These are phyloP conservation scores for Ophiostoma sp. DNA, from an alignment of 2,329 filamentous ascomycete genomes.

Conservation along the genomic window DNA sequence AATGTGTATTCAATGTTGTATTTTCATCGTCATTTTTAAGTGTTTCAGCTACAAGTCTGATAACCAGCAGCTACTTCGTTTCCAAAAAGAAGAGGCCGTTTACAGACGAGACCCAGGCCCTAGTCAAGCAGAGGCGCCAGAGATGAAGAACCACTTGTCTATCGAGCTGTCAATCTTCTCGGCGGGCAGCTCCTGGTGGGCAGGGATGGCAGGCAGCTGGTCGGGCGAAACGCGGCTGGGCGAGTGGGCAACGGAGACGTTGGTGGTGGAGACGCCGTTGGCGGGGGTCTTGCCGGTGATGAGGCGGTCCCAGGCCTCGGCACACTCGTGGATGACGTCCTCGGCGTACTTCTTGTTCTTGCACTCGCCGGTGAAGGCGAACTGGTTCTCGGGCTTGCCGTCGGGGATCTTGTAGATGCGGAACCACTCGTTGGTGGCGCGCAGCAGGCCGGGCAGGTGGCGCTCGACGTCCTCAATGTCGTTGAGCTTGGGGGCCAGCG, in stretches of 20 bases:
- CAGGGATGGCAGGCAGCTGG: constrained; percentile 70
- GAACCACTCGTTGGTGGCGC: constrained; percentile 99
- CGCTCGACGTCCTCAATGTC: constrained; percentile 98
- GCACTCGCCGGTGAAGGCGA: constrained; percentile 99
- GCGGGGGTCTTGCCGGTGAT: constrained; percentile 81
- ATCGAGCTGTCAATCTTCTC: constrained; percentile 93
- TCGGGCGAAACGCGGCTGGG: constrained; percentile 62
- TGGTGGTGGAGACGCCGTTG: constrained; percentile 78
- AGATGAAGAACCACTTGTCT: constrained; percentile 99
- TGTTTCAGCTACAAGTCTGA: constrained; percentile 9
- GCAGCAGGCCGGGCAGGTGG: constrained; percentile 91
- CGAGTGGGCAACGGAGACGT: constrained; percentile 70
- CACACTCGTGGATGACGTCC: constrained; percentile 92
- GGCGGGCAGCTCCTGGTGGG: constrained; percentile 71
- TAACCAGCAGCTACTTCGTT: not conserved
- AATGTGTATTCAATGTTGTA: not conserved
- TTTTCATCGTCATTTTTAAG: not conserved
- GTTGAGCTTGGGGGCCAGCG: constrained; percentile 91
- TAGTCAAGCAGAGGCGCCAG: constrained; percentile 75
- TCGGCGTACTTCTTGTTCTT: constrained; percentile 99
- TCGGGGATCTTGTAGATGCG: constrained; percentile 99
- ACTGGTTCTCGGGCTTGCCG: constrained; percentile 99
- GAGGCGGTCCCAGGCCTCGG: constrained; percentile 94
- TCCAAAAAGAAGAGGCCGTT: not conserved
- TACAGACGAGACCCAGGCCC: constrained; percentile 22